phyloP scores from a whole-genome alignment of 495 filamentous ascomycete genomes.

The Letharia lupina region DNA sequence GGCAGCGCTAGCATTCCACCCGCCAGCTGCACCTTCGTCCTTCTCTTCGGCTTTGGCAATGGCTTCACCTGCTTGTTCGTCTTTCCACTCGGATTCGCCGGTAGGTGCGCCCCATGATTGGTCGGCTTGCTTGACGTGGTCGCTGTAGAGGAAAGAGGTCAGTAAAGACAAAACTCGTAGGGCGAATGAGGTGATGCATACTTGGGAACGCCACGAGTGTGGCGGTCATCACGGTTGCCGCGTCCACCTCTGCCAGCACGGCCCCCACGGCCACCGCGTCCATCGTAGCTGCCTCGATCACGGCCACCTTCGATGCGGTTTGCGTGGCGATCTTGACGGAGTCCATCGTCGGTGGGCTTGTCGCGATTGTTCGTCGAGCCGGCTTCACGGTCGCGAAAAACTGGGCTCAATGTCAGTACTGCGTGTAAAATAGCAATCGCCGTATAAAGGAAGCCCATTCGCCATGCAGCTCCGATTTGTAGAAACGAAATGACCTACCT shows the following conservation, averaged over 20 bases:
- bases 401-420: conserved; percentile 38
- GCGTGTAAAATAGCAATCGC: not conserved
- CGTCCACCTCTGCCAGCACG: conserved; percentile 47
- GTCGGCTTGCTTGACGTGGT: conserved; percentile 85
- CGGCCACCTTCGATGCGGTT: conserved; percentile 34
- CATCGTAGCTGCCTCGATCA: conserved; percentile 41
- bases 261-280: conserved; percentile 47
- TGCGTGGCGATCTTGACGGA: conserved; percentile 40
- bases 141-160: conserved; percentile 39
- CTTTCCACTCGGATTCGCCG: conserved; percentile 72
- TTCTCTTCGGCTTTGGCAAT: conserved; percentile 77
- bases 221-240: conserved; percentile 66
- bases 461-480: conserved; percentile 21
- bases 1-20: conserved; percentile 25
- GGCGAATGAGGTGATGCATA: conserved; percentile 35
- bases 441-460: conserved; percentile 8
- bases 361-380: conserved; percentile 74
- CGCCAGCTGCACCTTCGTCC: conserved; percentile 33
- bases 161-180: conserved; percentile 6
- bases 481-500: conserved; percentile 44
- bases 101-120: conserved; percentile 81
- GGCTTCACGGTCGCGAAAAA: conserved; percentile 84
- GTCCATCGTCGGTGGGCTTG: conserved; percentile 65
- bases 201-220: conserved; percentile 65
- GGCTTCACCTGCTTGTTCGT: conserved; percentile 78